Evolutionary conservation across 495 filamentous ascomycete genomes (phyloP), one percentile per base, ranked within the genome.

Genomic region (Glutinoglossum americanum): DNA sequence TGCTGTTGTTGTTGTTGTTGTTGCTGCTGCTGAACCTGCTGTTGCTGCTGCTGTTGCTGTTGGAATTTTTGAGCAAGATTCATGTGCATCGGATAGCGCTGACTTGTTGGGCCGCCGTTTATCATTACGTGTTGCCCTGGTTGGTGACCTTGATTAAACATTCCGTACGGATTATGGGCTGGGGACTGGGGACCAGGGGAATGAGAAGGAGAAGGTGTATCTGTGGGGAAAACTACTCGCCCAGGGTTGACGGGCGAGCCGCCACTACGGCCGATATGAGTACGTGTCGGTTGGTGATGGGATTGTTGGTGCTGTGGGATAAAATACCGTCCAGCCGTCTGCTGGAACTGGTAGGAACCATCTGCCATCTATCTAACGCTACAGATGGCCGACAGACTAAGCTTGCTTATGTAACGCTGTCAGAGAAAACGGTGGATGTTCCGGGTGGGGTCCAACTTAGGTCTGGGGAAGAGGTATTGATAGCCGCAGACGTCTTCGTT

Each of bases 81-180:
- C 64, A 84, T 75, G 61, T 78, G 77, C 73, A 81, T 79, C 54
- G 70, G 72, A 69, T 78, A 84, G 57, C 77, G 71, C 64, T 80
- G 80, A 63, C 80, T 79, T 59, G 71, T 68, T 58, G 77, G 74
- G 59, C 69, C 71, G 56, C 82, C 77, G 67, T 81, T 83, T 73
- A 85, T 79, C 77, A 85, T 79, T 62, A 82, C 77, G 75, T 88
- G 84, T 69, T 90, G 87, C 61, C 79, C 80, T 68, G 82, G 80
- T 66, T 89, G 83, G 62, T 89, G 86, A 41, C 75, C 76, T 64
- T 89, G 85, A 61, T 76, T 80, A 72, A 84, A 94, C 88, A 94
- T 94, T 63, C 73, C 73, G 76, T 80, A 85, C 11, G 76, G 69
- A 60, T 74, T 80, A 59, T 80, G 72, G 28, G 77, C 78, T 57